Base-by-base conservation (phyloP, 495 filamentous ascomycete genomes). In the Hypoxylon perforatum region DNA sequence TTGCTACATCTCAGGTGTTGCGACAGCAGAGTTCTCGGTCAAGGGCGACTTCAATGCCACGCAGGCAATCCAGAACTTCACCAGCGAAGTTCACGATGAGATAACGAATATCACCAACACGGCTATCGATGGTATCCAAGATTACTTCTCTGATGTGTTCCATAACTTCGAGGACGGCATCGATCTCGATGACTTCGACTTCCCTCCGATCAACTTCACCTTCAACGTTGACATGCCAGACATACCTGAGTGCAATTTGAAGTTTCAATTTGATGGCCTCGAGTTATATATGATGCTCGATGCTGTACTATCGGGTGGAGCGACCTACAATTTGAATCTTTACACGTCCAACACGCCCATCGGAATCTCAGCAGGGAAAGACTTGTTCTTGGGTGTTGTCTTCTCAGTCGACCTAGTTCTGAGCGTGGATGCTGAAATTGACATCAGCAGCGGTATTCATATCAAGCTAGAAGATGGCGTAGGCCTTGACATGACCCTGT, bases 211-310 rank as follows among this genome's bases (percentile, higher is more conserved):
- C 22, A 68, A 77, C 30, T 53, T 69, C 35, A 65, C 65, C 62
- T 73, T 80, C 53, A 70, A 80, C 38, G 41, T 80, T 6, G 75
- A 80, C 35, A n/a, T 84, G 10, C 73, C 76, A 0, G 70, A 70
- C 10, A 73, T 86, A 12, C 80, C 81, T 5, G 77, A 77, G 49
- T 76, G 75, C 36, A 53, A 73, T 18, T 67, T 85, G 14, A 61
- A 73, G 15, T 82, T 86, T 49, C 57, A 78, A 47, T 85, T 87
- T 30, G 81, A 83, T 53, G 75, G 74, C 17, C 52, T 87, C 41
- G 84, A 87, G 69, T 59, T 87, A 1, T 87, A 86, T 62, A 74
- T 85, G 69, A 62, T 80, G 46, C 42, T 86, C 22, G 79, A 85
- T 49, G 81, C 82, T 0, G 73, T 71, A 8, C 54, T 86, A 7